Evolutionary conservation across 1,284 basidiomycete genomes (phyloP).

Genomic region (Marasmius fiardii): DNA sequence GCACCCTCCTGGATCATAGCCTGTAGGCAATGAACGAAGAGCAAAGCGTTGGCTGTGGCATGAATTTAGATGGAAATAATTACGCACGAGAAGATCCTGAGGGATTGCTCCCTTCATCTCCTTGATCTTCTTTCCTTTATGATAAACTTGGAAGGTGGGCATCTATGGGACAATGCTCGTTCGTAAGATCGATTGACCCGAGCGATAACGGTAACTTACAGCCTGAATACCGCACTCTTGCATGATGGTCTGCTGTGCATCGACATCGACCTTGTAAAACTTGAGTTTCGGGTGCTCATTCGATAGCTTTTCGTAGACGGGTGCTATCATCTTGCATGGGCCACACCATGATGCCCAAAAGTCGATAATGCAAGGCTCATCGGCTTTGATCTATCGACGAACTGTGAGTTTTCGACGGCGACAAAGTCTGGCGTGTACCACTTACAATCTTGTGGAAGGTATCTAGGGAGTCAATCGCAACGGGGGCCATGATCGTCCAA

Average conservation of each 20-base stretch:
- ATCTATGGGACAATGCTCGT: slow-evolving; percentile 33
- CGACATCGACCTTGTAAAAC: slow-evolving; percentile 73
- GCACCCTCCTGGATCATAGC: no score
- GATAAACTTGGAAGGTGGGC: slow-evolving; percentile 72
- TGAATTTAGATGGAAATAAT: background rate
- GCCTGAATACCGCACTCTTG: slow-evolving; percentile 53
- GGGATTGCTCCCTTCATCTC: slow-evolving; percentile 55
- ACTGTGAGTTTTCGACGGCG: background rate
- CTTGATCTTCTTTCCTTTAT: slow-evolving; percentile 55
- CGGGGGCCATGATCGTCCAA: slow-evolving; percentile 20
- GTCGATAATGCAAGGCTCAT: slow-evolving; percentile 52
- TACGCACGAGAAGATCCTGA: slow-evolving; percentile 27
- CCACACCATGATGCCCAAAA: slow-evolving; percentile 60
- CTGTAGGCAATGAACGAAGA: no score
- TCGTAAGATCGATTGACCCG: background rate
- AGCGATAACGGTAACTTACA: slow-evolving; percentile 25
- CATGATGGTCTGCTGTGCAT: slow-evolving; percentile 35
- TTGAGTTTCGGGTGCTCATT: slow-evolving; percentile 35
- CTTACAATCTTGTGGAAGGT: background rate
- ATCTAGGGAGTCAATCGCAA: slow-evolving; percentile 26
- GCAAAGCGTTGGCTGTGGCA: no score
- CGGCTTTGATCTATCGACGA: slow-evolving; percentile 40
- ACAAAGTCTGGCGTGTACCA: background rate
- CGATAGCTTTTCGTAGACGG: slow-evolving; percentile 58
- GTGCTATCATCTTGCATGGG: slow-evolving; percentile 69